Base-by-base conservation (phyloP, 306 rosid genomes). In the Fagus crenata region DNA sequence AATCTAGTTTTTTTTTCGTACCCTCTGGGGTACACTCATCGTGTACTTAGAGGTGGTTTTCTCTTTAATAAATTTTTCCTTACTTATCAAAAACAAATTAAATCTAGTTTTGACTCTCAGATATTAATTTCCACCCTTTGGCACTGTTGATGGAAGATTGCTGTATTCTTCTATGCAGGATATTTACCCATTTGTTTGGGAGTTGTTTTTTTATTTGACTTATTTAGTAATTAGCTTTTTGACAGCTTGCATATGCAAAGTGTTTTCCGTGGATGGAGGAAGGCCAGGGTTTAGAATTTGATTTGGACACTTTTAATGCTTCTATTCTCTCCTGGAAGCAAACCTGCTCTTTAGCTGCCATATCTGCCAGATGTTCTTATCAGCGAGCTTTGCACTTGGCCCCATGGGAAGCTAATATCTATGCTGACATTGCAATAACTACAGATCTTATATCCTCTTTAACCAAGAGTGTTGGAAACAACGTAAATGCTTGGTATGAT, bases 371-470 rank as follows among this genome's bases (percentile, higher is more conserved):
- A 76, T 49, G 80, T 79, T 94, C 93, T n/a, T 94, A 94, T 78
- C 93, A 94, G 83, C 93, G 89, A 71, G 97, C 98, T 55, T 77
- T 92, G 87, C 92, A 83, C 85, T 81, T 94, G 84, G 84, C 96
- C 83, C 98, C 97, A 37, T 92, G 96, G 97, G 90, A 92, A 87
- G 93, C 97, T 86, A 92, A 92, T 76, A 87, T 88, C 49, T 94
- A 92, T 73, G 73, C 86, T 14, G 96, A 92, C 78, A 89, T 94
- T 83, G 97, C 98, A 75, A 82, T 90, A 55, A 80, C 86, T 81
- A 86, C 89, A 73, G 88, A 90, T 82, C 85, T 90, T 51, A 78
- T 86, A 67, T 33, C 59, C 60, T 76, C 90, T 69, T 83, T 88
- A 70, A 80, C 76, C 55, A 53, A 73, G 42, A 68, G 80, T 75